Conservation (phyloP, 768 basidiomycete genomes). For the Crassisporium funariophilum region DNA sequence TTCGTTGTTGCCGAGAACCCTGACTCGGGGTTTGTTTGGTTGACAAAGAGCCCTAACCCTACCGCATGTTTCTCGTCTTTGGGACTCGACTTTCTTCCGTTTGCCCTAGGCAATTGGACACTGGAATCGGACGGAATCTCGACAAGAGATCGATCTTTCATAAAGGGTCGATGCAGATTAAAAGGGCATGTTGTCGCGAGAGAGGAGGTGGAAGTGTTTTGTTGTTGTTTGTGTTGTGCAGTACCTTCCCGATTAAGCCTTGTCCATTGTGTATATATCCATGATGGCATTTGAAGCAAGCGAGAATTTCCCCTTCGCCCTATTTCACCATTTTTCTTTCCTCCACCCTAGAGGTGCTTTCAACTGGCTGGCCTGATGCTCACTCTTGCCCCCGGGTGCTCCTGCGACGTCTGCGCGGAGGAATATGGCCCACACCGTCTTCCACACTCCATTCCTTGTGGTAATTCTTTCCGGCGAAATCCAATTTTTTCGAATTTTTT, state of each 20-base stretch:
- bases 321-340: conserved; percentile 35
- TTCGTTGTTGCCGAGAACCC: background rate
- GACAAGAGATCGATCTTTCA: background rate
- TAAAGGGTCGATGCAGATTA: background rate
- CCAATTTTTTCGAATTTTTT: conserved; percentile 18
- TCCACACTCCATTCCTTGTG: conserved; percentile 83
- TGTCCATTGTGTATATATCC: conserved; percentile 4
- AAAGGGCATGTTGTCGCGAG: background rate
- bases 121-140: no score
- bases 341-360: conserved; percentile 43
- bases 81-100: no score
- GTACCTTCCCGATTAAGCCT: background rate
- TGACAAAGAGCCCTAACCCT: no score
- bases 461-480: conserved; percentile 46
- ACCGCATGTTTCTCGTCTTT: no score
- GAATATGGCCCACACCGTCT: conserved; percentile 75
- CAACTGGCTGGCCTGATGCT: conserved; percentile 64
- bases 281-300: conserved; percentile 30
- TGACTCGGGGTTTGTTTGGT: conserved; percentile 6
- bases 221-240: background rate
- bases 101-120: no score
- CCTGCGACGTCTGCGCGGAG: conserved; percentile 90
- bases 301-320: conserved; percentile 51
- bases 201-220: background rate
- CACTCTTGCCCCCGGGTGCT: conserved; percentile 78